These are phyloP conservation scores for Claviceps sp. DNA, from an alignment of 2,329 filamentous ascomycete genomes.

Conservation along the genomic window DNA sequence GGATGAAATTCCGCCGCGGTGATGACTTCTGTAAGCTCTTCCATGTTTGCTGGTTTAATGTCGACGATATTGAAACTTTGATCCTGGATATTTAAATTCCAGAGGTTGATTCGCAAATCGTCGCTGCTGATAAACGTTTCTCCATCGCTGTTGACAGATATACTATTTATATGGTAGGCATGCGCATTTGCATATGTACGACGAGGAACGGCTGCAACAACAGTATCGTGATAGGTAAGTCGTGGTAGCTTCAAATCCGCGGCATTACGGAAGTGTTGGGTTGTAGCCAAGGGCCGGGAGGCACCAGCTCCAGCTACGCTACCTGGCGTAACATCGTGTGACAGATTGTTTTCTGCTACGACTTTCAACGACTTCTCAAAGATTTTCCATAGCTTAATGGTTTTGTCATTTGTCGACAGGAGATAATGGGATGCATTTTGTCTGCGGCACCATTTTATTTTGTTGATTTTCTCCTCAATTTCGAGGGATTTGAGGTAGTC, in stretches of 20 bases:
- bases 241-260: constrained; percentile 84
- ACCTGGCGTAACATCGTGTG: constrained; percentile 77
- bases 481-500: constrained; percentile 98
- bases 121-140: constrained; percentile 99
- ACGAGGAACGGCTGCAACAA: constrained; percentile 89
- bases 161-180: constrained; percentile 99
- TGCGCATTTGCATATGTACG: constrained; percentile 97
- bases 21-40: constrained; percentile 96
- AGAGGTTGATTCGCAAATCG: constrained; percentile 92
- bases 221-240: constrained; percentile 94
- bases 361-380: constrained; percentile 99
- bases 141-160: constrained; percentile 98
- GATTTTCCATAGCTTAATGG: constrained; percentile 99
- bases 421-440: constrained; percentile 98
- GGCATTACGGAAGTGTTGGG: constrained; percentile 64
- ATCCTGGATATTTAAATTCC: constrained; percentile 98
- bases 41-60: constrained; percentile 99
- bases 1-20: constrained; percentile 97
- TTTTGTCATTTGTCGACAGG: constrained; percentile 98
- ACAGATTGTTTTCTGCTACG: constrained; percentile 96
- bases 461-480: constrained; percentile 99
- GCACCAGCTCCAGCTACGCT: constrained; percentile 61
- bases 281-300: constrained; percentile 52
- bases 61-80: constrained; percentile 99
- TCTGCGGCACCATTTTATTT: constrained; percentile 98